Conservation (phyloP, 208 protist species). For the Leishmania major region DNA sequence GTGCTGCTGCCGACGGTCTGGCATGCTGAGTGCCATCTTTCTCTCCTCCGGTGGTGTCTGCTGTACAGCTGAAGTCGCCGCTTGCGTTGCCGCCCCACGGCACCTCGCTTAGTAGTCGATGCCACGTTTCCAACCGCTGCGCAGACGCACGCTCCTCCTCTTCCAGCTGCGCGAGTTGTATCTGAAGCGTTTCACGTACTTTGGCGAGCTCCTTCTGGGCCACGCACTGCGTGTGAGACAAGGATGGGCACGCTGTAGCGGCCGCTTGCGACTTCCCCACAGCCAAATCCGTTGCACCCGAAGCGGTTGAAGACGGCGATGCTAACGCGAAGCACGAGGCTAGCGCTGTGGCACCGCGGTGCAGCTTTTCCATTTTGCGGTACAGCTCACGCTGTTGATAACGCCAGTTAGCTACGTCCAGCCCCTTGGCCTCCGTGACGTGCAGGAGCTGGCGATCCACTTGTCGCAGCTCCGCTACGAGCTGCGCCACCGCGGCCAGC, state of each 20-base stretch:
- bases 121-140: constrained; percentile 24
- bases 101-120: constrained; percentile 32
- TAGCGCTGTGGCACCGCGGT: constrained; percentile 22
- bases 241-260: constrained; percentile 1
- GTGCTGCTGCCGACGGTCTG: background rate
- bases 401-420: constrained; percentile 62
- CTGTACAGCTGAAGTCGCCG: background rate
- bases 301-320: background rate
- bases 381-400: constrained; percentile 37
- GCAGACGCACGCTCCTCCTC: constrained; percentile 11
- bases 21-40: background rate
- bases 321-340: constrained; percentile 3
- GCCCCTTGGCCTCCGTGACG: constrained; percentile 38
- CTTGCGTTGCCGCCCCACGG: constrained; percentile 13
- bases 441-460: constrained; percentile 45
- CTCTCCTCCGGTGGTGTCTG: background rate
- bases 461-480: constrained; percentile 41
- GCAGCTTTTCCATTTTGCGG: constrained; percentile 19
- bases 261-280: background rate
- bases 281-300: background rate
- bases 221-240: constrained; percentile 18
- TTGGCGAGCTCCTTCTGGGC: constrained; percentile 24
- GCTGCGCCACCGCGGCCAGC: constrained; percentile 34
- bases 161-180: constrained; percentile 23
- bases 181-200: background rate